Evolutionary conservation across 2,329 filamentous ascomycete species (phyloP), one percentile per base, ranked within the genome.

Genomic region (Colletotrichum tamarilloi): DNA sequence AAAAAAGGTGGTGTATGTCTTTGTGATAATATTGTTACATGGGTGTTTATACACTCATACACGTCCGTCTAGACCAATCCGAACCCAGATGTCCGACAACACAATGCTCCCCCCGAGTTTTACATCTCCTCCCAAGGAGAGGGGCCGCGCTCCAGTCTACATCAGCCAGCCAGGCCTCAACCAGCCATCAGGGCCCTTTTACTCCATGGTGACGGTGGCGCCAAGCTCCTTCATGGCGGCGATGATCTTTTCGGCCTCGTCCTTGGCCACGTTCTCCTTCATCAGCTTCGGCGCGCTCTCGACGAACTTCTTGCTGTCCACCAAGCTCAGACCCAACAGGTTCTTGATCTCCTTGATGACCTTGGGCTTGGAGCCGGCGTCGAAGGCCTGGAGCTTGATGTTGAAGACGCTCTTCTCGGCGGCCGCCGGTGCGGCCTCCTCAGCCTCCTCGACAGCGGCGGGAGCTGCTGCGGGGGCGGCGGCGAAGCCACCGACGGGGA

Each of bases 281-380:
- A 99, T 94, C 84, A 94, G 87, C 93, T 99, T 99, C 76, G 97
- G 97, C 78, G 94, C 95, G 82, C 94, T 95, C 90, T 99, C 97
- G 77, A 99, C 97, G 81, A 99, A 99, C 89, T 99, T 99, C 93
- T 99, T 99, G 87, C 94, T 97, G 86, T 99, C 97, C 78, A 99
- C 97, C 87, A 99, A 90, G 83, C 94, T 97, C 82, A 99, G 86
- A 56, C 97, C 97, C 74, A 99, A 88, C 91, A 99, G 89, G 81
- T 91, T 92, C 92, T 99, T 99, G 87, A 99, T 90, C 88, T 99
- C 97, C 91, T 99, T 99, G 90, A 99, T 99, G 80, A 99, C 89
- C 93, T 99, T 99, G 80, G 97, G 95, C 89, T 99, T 99, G 76
- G 96, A 87, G 63, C 86, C 89, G 32, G 95, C 89, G 66, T 99